Base-by-base conservation (phyloP, 148 eudicot genomes). In the Camellia lanceoleosa region DNA sequence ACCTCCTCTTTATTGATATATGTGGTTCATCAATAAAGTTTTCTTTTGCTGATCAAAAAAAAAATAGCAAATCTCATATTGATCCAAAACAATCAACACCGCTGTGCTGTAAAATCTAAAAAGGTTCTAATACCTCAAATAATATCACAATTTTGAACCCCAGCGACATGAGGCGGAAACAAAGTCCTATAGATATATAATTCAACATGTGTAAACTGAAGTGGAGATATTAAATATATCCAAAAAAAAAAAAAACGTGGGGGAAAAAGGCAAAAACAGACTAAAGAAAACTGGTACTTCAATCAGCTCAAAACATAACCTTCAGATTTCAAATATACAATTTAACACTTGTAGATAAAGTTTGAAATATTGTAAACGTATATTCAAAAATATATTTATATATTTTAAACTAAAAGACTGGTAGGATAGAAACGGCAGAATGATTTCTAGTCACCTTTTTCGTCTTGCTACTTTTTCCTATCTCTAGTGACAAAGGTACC, bases 381-480 rank as follows among this genome's bases (percentile, higher is more conserved):
- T 2, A 12, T 52, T 72, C 42, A 10, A 52, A 47, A 46, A 18
- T 59, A 70, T 7, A 70, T 46, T 18, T 43, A 10, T 51, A 46
- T 20, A 23, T 72, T 72, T 56, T 8, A 20, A 1, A 42, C 23
- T 52, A 72, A 51, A 52, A 54, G 10, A 74, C 5, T 83, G 9
- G 46, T 14, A 70, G 3, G 6, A 79, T 7, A 12, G 51, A 63
- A 60, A 64, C 58, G 62, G 62, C 44, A 43, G 56, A 23, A 81
- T 44, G 47, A 71, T 46, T 43, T 83, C 19, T 68, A 73, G 68
- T 78, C 68, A 91, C 97, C 92, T 88, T 93, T 92, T 56, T 95
- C 99, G 47, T 95, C 98, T 87, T 90, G 95, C 81, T 92, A 93
- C 90, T 95, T 87, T 87, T 89, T 92, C 86, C 89, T 90, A 58